Evolutionary conservation across 768 basidiomycete genomes (phyloP).

Genomic region (Podaxis sp.): DNA sequence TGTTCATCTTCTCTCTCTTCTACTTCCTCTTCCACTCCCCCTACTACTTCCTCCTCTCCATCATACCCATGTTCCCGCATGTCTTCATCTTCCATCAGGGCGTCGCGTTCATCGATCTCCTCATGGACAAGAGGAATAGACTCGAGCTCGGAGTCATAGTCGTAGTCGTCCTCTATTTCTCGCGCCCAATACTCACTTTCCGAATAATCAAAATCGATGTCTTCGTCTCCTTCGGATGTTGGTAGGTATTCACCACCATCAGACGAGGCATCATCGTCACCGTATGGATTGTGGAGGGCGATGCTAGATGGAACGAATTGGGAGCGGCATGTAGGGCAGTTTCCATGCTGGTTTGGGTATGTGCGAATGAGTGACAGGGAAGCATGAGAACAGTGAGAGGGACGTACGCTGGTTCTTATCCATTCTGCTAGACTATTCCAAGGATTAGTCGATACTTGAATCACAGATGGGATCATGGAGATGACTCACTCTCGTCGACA

Average conservation of each 20-base stretch:
- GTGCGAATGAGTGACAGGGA: not conserved
- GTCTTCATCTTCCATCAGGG: conserved; percentile 22
- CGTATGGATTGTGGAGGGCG: conserved; percentile 42
- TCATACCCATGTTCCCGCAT: conserved; percentile 25
- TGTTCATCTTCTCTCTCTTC: conserved; percentile 27
- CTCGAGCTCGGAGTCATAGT: not conserved
- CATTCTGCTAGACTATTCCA: conserved; percentile 59
- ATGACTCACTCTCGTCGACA: conserved; percentile 58
- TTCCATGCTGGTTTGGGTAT: conserved; percentile 54
- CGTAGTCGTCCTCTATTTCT: conserved; percentile 18
- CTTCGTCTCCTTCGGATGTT: conserved; percentile 49
- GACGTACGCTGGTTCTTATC: conserved; percentile 55
- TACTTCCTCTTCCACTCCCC: conserved; percentile 9
- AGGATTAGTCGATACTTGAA: conserved; percentile 6
- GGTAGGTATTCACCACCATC: conserved; percentile 71
- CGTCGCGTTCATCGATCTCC: conserved; percentile 17
- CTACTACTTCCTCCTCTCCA: not conserved
- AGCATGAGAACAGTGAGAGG: not conserved
- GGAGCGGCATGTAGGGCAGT: conserved; percentile 67
- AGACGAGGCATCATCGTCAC: conserved; percentile 56
- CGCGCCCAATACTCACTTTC: conserved; percentile 13
- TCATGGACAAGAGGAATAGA: not conserved
- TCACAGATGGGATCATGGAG: not conserved
- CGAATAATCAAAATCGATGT: conserved; percentile 36
- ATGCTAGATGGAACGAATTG: conserved; percentile 51